Percentiles rank a stretch among this genome's conserved stretches.
These are phyloP conservation scores for Colletotrichum shisoi DNA, from an alignment of 2,329 filamentous ascomycete genomes.

Conservation along the genomic window DNA sequence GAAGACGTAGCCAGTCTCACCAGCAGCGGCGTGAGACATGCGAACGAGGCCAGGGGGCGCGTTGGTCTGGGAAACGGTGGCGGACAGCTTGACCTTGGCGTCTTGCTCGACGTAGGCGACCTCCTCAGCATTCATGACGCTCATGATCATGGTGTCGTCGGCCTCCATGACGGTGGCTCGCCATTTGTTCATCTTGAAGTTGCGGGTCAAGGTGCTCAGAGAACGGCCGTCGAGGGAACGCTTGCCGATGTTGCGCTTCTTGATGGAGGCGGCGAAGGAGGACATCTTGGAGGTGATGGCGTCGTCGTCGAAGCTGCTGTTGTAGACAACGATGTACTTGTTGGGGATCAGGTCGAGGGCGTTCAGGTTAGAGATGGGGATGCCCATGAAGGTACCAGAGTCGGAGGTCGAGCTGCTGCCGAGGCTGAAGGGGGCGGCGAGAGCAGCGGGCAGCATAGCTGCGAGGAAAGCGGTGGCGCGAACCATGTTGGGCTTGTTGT, in stretches of 20 bases:
- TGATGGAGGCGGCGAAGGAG: slow-evolving; percentile 57
- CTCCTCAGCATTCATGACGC: slow-evolving; percentile 58
- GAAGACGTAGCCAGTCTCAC: slow-evolving; percentile 56
- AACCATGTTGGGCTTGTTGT: slow-evolving; percentile 42
- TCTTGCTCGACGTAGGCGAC: slow-evolving; percentile 65
- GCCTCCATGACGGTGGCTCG: slow-evolving; percentile 63
- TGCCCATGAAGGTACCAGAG: slow-evolving; percentile 48
- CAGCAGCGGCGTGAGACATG: slow-evolving; percentile 56
- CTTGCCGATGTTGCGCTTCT: slow-evolving; percentile 66
- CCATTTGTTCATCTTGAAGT: slow-evolving; percentile 60
- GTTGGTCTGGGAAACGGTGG: slow-evolving; percentile 59
- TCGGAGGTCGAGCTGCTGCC: slow-evolving; percentile 37
- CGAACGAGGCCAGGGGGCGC: slow-evolving; percentile 63
- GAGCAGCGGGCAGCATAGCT: slow-evolving; percentile 41
- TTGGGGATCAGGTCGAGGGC: slow-evolving; percentile 61
- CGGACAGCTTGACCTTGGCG: slow-evolving; percentile 55
- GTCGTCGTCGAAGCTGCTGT: slow-evolving; percentile 59
- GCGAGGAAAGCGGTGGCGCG: slow-evolving; percentile 40
- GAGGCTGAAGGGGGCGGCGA: slow-evolving; percentile 43
- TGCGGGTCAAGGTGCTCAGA: slow-evolving; percentile 58
- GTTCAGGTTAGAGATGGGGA: slow-evolving; percentile 60
- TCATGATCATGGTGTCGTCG: slow-evolving; percentile 59
- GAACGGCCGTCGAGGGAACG: slow-evolving; percentile 57
- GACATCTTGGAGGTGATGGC: slow-evolving; percentile 60
- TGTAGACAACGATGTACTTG: slow-evolving; percentile 72